Conservation (phyloP, 768 basidiomycete species). For the Hortiboletus flavorubellus region DNA sequence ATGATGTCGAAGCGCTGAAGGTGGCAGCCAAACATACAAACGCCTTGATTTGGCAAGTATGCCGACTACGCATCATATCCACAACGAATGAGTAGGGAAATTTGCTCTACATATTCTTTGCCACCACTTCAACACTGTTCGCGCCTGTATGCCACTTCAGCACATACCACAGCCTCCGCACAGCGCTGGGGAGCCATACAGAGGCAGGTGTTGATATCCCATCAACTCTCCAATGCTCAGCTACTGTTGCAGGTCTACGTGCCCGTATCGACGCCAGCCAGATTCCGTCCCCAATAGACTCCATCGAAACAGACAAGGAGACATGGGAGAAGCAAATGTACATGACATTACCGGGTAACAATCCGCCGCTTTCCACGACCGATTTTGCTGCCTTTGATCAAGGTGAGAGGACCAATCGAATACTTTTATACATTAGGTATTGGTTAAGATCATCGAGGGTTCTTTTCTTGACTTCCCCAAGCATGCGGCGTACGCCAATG, state of each 20-base stretch:
- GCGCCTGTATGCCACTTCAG: constrained; percentile 18
- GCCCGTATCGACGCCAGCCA: constrained; percentile 83
- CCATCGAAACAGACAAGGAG: constrained; percentile 74
- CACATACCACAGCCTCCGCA: constrained; percentile 60
- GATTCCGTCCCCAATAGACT: constrained; percentile 86
- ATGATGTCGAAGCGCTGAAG: not conserved
- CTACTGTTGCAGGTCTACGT: constrained; percentile 54
- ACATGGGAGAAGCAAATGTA: constrained; percentile 73
- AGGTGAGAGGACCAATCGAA: constrained; percentile 40
- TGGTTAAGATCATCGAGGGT: not conserved
- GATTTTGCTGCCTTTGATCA: constrained; percentile 92
- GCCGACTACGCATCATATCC: not conserved
- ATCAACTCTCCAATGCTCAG: constrained; percentile 1
- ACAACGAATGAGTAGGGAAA: constrained; percentile 2
- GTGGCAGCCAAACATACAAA: constrained; percentile 5
- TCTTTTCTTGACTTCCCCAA: not conserved
- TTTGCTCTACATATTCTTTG: not conserved
- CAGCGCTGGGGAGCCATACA: constrained; percentile 49
- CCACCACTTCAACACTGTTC: not conserved
- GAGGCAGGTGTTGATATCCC: constrained; percentile 29
- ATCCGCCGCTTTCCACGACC: constrained; percentile 80
- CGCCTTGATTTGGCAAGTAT: constrained; percentile 14
- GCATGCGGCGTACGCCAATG: not conserved
- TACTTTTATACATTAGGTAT: not conserved
- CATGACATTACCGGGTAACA: constrained; percentile 56